Evolutionary conservation across 176 grass and related monocot genomes (phyloP).

Genomic region (Paspalum notatum): DNA sequence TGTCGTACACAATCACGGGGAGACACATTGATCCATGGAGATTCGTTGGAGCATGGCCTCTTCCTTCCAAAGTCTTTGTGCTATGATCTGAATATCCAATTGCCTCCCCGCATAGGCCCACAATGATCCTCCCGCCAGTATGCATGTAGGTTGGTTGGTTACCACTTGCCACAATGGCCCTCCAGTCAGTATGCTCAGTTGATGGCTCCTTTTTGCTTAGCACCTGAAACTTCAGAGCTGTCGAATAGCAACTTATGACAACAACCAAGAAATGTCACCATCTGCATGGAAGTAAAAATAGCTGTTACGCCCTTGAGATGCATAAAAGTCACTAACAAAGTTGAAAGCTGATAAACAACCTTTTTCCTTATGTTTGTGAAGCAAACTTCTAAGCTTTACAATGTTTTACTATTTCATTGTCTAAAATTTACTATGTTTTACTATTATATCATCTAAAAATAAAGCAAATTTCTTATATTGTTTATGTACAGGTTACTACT

Average conservation of each 20-base stretch:
- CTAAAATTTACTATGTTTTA: not conserved
- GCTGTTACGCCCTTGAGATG: not conserved
- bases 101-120: conserved; percentile 45
- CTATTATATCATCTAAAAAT: not conserved
- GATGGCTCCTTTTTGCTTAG: conserved; percentile 26
- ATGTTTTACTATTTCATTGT: not conserved
- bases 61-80: conserved; percentile 33
- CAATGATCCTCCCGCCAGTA: conserved; percentile 47
- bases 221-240: conserved; percentile 32
- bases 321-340: conserved; percentile 27
- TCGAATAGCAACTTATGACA: conserved; percentile 19
- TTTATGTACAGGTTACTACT: not conserved
- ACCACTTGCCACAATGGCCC: conserved; percentile 5
- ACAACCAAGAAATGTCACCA: conserved; percentile 25
- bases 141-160: conserved; percentile 22
- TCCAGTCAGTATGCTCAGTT: not conserved
- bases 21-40: conserved; percentile 35
- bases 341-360: not conserved
- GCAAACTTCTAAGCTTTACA: not conserved
- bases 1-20: conserved; percentile 30
- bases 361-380: not conserved
- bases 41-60: conserved; percentile 40
- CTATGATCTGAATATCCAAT: conserved; percentile 53
- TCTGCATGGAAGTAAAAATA: conserved; percentile 40
- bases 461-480: not conserved